Evolutionary conservation across 1,284 basidiomycete species (phyloP).

Genomic region (Wallemia hederae): DNA sequence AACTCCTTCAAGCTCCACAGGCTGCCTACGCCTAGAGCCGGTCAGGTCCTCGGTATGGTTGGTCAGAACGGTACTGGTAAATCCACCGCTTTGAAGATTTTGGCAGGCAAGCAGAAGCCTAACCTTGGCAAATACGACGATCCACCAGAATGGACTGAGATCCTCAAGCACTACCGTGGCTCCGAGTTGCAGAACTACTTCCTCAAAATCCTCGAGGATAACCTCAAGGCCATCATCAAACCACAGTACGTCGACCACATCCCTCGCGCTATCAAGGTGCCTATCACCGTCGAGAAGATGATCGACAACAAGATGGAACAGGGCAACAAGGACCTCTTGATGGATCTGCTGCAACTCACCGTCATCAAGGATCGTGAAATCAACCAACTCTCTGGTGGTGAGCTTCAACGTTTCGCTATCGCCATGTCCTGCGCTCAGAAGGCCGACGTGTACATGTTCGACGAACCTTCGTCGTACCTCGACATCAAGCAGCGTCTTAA

Average conservation of each 20-base stretch:
- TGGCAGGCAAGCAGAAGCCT: constrained; percentile 83
- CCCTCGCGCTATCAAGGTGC: constrained; percentile 61
- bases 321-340: constrained; percentile 52
- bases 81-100: constrained; percentile 76
- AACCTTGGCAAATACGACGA: constrained; percentile 73
- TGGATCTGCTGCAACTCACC: constrained; percentile 54
- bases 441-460: constrained; percentile 83
- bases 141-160: constrained; percentile 91
- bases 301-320: constrained; percentile 58
- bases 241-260: constrained; percentile 98
- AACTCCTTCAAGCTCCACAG: constrained; percentile 96
- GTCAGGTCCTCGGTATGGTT: constrained; percentile 80
- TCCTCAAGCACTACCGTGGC: constrained; percentile 84
- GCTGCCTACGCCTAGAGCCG: constrained; percentile 72
- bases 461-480: constrained; percentile 88
- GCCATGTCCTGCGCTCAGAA: constrained; percentile 72
- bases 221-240: constrained; percentile 88
- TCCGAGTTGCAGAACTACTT: constrained; percentile 96
- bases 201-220: constrained; percentile 92
- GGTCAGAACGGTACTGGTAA: constrained; percentile 97
- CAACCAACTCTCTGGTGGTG: constrained; percentile 64
- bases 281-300: constrained; percentile 59
- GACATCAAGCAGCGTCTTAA: constrained; percentile 78
- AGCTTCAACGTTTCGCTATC: constrained; percentile 83
- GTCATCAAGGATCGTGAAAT: constrained; percentile 60